Percentiles rank a stretch among this genome's conserved stretches.
Conservation (phyloP, 345 rosid species). For the Anacardium occidentale region DNA sequence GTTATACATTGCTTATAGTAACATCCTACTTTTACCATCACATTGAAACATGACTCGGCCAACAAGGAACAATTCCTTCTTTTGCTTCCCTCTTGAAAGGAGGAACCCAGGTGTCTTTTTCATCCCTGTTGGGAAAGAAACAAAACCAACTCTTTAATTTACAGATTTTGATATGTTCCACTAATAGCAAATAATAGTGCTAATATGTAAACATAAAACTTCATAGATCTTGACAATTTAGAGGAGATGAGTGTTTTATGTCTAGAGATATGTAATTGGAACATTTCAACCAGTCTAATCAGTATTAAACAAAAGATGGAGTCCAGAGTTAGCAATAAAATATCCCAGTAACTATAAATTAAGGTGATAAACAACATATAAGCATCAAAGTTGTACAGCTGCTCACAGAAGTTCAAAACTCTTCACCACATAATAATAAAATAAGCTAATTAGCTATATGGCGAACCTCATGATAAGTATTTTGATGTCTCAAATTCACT, state of each 20-base stretch:
- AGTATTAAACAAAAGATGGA: neutral
- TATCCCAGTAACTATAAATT: neutral
- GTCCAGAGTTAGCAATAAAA: neutral
- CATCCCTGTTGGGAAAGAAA: conserved; percentile 1
- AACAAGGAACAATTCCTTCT: neutral
- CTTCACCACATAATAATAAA: neutral
- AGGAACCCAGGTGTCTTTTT: neutral
- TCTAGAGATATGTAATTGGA: neutral
- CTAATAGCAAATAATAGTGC: neutral
- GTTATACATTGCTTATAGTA: neutral
- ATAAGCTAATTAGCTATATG: neutral
- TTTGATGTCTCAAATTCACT: no score
- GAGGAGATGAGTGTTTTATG: neutral
- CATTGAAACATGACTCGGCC: neutral
- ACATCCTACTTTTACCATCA: neutral
- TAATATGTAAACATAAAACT: neutral
- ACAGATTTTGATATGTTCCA: neutral
- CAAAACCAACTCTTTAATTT: neutral
- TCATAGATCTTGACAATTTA: neutral
- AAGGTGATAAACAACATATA: neutral
- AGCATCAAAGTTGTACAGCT: neutral
- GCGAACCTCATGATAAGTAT: neutral
- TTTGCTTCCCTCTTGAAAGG: neutral
- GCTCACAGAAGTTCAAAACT: no score
- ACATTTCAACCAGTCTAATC: neutral